These are phyloP conservation scores for Ascochyta fabae DNA, from an alignment of 2,329 filamentous ascomycete species.

Conservation along the genomic window DNA sequence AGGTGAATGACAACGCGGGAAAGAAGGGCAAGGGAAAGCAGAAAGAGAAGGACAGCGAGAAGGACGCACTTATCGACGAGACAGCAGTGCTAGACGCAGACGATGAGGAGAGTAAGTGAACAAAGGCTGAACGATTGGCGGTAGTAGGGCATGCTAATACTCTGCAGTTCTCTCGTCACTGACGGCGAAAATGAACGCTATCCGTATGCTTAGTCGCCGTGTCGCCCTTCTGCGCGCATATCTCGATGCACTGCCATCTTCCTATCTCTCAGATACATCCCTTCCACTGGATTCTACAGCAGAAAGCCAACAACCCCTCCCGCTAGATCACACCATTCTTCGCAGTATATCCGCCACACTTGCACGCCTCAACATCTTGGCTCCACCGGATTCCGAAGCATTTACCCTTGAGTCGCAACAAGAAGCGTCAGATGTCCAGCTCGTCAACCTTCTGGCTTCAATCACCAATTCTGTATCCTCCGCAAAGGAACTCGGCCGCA, in stretches of 20 bases:
- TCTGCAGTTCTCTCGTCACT: slow-evolving; percentile 67
- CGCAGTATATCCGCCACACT: slow-evolving; percentile 88
- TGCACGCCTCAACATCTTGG: slow-evolving; percentile 80
- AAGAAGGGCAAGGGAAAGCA: slow-evolving; percentile 58
- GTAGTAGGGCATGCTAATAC: slow-evolving; percentile 9
- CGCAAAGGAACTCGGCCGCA: slow-evolving; percentile 76
- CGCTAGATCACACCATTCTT: slow-evolving; percentile 72
- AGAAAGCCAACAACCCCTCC: slow-evolving; percentile 35
- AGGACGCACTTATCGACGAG: slow-evolving; percentile 45
- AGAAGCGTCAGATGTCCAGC: slow-evolving; percentile 82
- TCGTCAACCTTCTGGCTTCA: slow-evolving; percentile 76
- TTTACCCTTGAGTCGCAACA: slow-evolving; percentile 75
- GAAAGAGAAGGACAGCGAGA: slow-evolving; percentile 54
- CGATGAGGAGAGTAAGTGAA: slow-evolving; percentile 65
- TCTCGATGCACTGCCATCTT: slow-evolving; percentile 73
- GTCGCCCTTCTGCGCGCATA: slow-evolving; percentile 68
- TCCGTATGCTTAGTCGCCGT: slow-evolving; percentile 82
- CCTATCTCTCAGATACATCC: slow-evolving; percentile 62
- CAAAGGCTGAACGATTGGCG: background rate
- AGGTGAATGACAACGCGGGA: slow-evolving; percentile 54
- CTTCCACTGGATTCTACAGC: slow-evolving; percentile 42
- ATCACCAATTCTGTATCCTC: slow-evolving; percentile 75
- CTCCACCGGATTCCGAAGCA: slow-evolving; percentile 69
- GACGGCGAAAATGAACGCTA: slow-evolving; percentile 87
- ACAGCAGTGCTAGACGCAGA: slow-evolving; percentile 59